These are phyloP conservation scores for Naganishia antarctica DNA, from an alignment of 768 basidiomycete species.

Conservation along the genomic window DNA sequence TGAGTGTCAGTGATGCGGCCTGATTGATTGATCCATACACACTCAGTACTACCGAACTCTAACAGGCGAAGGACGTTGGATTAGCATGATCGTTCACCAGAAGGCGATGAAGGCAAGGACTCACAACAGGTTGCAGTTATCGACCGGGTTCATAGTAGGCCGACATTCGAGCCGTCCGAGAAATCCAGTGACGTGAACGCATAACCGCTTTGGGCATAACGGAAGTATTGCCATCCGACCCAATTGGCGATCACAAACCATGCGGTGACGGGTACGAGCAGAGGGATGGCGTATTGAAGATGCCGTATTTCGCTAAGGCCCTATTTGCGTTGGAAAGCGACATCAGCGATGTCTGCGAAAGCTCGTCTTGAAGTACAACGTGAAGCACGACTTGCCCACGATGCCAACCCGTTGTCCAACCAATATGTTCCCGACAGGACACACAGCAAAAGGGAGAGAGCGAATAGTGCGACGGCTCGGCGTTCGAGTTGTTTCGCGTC, in stretches of 20 bases:
- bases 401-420: neutral
- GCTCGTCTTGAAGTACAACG: neutral
- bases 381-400: neutral
- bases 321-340: neutral
- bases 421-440: neutral
- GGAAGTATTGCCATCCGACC: conserved; percentile 98
- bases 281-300: neutral
- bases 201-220: conserved; percentile 64
- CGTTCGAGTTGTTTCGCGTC: conserved; percentile 1
- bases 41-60: no score
- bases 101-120: no score
- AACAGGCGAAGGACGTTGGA: no score
- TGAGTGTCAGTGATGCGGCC: no score
- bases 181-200: no score
- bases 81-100: no score
- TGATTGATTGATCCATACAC: no score
- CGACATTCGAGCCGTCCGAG: no score
- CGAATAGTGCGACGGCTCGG: neutral
- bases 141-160: no score
- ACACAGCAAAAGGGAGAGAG: neutral
- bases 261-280: conserved; percentile 63
- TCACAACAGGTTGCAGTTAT: no score
- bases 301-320: neutral
- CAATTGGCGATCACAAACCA: conserved; percentile 97
- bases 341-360: neutral